These are phyloP conservation scores for Cydonia oblonga DNA, from an alignment of 331 rosid genomes.

Conservation along the genomic window DNA sequence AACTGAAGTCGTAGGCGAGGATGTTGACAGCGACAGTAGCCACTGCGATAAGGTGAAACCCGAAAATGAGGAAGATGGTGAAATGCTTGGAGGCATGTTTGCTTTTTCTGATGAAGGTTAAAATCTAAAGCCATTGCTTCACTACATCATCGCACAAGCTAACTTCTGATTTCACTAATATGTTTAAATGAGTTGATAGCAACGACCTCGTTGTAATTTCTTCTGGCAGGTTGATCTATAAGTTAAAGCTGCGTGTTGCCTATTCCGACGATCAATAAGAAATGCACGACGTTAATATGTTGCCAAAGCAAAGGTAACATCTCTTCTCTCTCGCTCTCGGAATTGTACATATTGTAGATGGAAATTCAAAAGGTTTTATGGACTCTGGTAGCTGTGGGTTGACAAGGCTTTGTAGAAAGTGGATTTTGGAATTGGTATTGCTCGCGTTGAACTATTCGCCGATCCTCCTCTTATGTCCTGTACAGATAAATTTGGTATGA, in stretches of 20 bases:
- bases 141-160: not conserved
- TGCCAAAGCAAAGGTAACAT: not conserved
- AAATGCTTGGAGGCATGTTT: conserved; percentile 53
- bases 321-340: not conserved
- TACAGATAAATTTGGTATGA: conserved; percentile 24
- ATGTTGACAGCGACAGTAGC: conserved; percentile 40
- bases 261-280: not conserved
- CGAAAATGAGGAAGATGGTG: conserved; percentile 39
- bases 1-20: conserved; percentile 41
- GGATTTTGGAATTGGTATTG: conserved; percentile 18
- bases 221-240: conserved; percentile 20
- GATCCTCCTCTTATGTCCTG: conserved; percentile 18
- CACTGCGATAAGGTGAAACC: conserved; percentile 31
- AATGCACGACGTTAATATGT: not conserved
- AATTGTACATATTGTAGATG: conserved; percentile 20
- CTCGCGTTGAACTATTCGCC: conserved; percentile 17
- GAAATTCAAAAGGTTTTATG: conserved; percentile 6
- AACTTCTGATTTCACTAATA: not conserved
- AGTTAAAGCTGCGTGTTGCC: not conserved
- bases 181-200: not conserved
- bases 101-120: conserved; percentile 56
- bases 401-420: conserved; percentile 9
- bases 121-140: conserved; percentile 5
- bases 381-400: conserved; percentile 4
- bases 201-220: not conserved